Conservation (phyloP, 1,284 basidiomycete species). For the Schizophyllum amplum region DNA sequence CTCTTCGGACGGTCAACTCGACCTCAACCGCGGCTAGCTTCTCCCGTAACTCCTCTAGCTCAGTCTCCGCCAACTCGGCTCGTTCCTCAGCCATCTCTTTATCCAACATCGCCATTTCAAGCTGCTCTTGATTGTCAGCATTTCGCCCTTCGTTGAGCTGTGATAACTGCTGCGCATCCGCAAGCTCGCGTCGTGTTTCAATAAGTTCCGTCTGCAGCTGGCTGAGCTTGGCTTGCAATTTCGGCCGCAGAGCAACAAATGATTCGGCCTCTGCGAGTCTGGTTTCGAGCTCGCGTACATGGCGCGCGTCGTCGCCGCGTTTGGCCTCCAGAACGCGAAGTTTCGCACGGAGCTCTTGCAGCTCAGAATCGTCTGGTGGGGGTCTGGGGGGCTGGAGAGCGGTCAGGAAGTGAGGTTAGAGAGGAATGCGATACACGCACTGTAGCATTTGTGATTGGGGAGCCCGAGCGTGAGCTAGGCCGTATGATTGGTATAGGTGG, state of each 20-base stretch:
- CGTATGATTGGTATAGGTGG: background rate
- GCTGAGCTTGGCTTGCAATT: constrained; percentile 82
- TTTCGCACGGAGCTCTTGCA: constrained; percentile 80
- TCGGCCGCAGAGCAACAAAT: constrained; percentile 80
- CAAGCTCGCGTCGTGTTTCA: constrained; percentile 30
- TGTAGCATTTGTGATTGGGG: background rate
- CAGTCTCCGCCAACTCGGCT: constrained; percentile 72
- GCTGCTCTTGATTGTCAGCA: constrained; percentile 74
- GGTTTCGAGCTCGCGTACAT: constrained; percentile 79
- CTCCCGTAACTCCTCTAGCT: constrained; percentile 75
- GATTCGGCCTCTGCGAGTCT: constrained; percentile 78
- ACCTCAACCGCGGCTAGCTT: constrained; percentile 76
- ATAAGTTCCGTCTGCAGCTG: constrained; percentile 74
- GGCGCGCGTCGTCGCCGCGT: constrained; percentile 79
- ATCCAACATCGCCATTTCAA: constrained; percentile 94
- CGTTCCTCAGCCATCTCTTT: constrained; percentile 97
- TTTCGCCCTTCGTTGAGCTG: constrained; percentile 52
- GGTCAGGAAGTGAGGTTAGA: background rate
- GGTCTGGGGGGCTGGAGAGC: background rate
- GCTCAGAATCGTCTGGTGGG: constrained; percentile 42
- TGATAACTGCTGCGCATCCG: constrained; percentile 47
- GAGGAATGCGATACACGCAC: background rate
- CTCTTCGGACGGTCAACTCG: constrained; percentile 72
- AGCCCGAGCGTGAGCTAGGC: background rate
- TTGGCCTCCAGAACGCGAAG: constrained; percentile 81